Base-by-base conservation (phyloP, 768 basidiomycete species). In the Boletus reticuloceps region DNA sequence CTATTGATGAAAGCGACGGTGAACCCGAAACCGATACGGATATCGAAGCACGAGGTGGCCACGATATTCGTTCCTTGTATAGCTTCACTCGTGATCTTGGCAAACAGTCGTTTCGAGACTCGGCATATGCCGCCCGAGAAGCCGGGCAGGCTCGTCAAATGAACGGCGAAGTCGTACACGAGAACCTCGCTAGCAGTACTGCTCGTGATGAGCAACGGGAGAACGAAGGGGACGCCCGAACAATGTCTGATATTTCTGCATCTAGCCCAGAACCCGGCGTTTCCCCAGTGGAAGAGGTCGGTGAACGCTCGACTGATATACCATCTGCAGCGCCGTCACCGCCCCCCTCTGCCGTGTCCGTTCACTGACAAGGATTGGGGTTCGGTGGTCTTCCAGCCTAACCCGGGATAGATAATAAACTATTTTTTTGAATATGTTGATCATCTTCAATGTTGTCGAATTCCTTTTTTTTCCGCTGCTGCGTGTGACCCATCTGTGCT, bases 381-480 rank as follows among this genome's bases (percentile, higher is more conserved):
- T 6, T 32, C 38, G 47, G 44, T 44, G 49, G 46, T 39, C 42
- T 14, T 46, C 36, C 43, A 41, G 29, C 58, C 53, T 39, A 41
- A 56, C 52, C 56, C 36, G 51, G 53, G 47, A 64, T 67, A 69
- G 67, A 67, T 66, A 57, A 58, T 64, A 58, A 57, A 64, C 60
- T 66, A 58, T 66, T 66, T 64, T 67, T 68, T 70, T 68, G 68
- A 68, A 64, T 64, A 65, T 69, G 68, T 69, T 65, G 68, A 69
- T 51, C 68, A 64, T 70, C 61, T 69, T 69, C 67, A 69, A 58
- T 61, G 62, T 34, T 58, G 56, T 68, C 57, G 56, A 50, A 31
- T 50, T 29, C 42, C 36, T 14, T 17, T 45, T 46, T 27, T 51
- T 40, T 42, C 36, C 39, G 47, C 46, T 48, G 55, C 54, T 59